phyloP scores from a whole-genome alignment of 2,329 filamentous ascomycete species.

The Pseudocercospora crystallina region DNA sequence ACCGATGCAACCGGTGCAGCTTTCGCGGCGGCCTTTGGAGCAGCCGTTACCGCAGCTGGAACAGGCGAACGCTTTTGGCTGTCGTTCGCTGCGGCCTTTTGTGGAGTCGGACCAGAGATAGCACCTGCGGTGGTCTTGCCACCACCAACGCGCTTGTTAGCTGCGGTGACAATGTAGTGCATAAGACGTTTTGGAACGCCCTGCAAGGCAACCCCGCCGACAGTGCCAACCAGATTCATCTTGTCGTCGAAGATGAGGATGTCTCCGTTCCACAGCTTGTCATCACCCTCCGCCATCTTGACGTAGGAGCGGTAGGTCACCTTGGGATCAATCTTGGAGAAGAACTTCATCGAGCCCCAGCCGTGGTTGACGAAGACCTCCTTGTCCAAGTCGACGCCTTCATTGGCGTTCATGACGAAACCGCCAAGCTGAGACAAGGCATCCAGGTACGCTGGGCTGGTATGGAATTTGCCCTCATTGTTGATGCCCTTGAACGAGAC shows the following conservation, averaged over 20 bases:
- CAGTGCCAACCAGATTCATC: slow-evolving; percentile 22
- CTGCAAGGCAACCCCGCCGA: slow-evolving; percentile 30
- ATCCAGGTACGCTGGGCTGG: slow-evolving; percentile 37
- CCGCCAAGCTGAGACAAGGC: slow-evolving; percentile 37
- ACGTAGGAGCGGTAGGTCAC: slow-evolving; percentile 36
- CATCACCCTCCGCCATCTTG: slow-evolving; percentile 25
- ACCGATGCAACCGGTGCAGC: too few relatives aligned
- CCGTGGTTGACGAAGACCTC: slow-evolving; percentile 39
- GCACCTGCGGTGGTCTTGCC: background rate
- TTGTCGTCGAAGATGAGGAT: slow-evolving; percentile 32
- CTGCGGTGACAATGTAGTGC: slow-evolving; percentile 21
- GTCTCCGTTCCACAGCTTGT: slow-evolving; percentile 40
- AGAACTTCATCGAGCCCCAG: slow-evolving; percentile 31
- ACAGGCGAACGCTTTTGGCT: too few relatives aligned
- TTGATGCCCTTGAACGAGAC: slow-evolving; percentile 17
- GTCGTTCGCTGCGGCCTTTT: background rate
- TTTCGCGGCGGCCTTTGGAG: too few relatives aligned
- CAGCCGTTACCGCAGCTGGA: too few relatives aligned
- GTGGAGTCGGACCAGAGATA: background rate
- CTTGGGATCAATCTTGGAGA: slow-evolving; percentile 27
- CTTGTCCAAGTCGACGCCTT: slow-evolving; percentile 30
- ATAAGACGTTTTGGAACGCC: slow-evolving; percentile 24
- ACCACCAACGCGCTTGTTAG: slow-evolving; percentile 17
- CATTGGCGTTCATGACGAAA: slow-evolving; percentile 24
- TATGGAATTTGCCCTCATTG: slow-evolving; percentile 20